phyloP scores from a whole-genome alignment of 2,329 filamentous ascomycete species.

The Leptographium procerum region DNA sequence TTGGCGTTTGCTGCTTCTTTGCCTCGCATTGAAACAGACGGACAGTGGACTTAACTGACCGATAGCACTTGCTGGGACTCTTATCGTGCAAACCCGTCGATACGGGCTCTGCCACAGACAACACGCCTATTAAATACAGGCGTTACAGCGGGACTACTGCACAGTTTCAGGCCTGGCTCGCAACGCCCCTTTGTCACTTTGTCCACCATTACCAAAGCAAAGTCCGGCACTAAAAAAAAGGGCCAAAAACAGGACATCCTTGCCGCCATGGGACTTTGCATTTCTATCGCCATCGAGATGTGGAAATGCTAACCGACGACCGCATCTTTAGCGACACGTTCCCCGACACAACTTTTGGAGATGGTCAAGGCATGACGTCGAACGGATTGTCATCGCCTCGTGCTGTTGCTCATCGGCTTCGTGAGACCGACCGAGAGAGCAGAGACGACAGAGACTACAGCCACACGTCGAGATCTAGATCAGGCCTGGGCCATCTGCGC shows the following conservation, averaged over 20 bases:
- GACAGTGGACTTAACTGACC: background rate
- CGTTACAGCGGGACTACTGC: background rate
- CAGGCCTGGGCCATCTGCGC: background rate
- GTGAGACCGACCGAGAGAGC: constrained; percentile 12
- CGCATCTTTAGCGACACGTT: constrained; percentile 19
- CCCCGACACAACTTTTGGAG: constrained; percentile 6
- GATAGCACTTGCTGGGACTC: background rate
- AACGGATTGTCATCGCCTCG: constrained; percentile 17
- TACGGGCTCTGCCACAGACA: background rate
- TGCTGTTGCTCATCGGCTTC: constrained; percentile 16
- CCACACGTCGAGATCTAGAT: background rate
- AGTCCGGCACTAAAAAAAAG: background rate
- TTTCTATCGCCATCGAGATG: constrained; percentile 22
- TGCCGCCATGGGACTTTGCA: constrained; percentile 16
- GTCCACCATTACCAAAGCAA: background rate
- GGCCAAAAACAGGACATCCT: background rate
- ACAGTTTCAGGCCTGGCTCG: background rate
- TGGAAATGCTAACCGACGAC: constrained; percentile 30
- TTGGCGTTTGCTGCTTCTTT: background rate
- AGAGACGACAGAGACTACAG: constrained; percentile 12
- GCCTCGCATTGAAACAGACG: background rate
- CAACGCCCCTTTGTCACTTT: background rate
- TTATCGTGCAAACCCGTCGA: background rate
- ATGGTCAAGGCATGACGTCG: constrained; percentile 24
- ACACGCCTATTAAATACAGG: background rate